These are phyloP conservation scores for Neurospora cerealis DNA, from an alignment of 495 filamentous ascomycete genomes.

Conservation along the genomic window DNA sequence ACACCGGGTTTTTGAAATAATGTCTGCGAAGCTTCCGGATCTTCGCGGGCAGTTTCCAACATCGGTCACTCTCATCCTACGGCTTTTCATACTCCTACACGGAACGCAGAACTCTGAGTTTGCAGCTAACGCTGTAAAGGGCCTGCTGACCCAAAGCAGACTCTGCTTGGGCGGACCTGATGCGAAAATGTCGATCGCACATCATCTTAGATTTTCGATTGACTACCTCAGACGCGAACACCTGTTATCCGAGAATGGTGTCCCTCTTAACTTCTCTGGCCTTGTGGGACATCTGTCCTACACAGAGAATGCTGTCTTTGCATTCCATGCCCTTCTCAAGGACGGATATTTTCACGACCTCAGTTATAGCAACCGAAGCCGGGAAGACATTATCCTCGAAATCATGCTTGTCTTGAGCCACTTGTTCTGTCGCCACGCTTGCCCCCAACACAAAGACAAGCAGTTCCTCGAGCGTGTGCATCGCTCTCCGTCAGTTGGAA, in stretches of 20 bases:
- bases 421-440: slow-evolving; percentile 40
- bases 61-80: slow-evolving; percentile 60
- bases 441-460: slow-evolving; percentile 7
- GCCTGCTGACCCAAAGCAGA: slow-evolving; percentile 56
- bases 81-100: slow-evolving; percentile 56
- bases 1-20: slow-evolving; percentile 48
- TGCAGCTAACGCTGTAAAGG: slow-evolving; percentile 51
- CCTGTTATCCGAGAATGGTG: slow-evolving; percentile 48
- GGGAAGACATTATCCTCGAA: slow-evolving; percentile 18
- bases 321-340: slow-evolving; percentile 61
- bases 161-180: slow-evolving; percentile 57
- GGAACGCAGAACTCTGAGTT: slow-evolving; percentile 51
- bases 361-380: slow-evolving; percentile 38
- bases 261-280: slow-evolving; percentile 59
- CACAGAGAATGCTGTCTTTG: slow-evolving; percentile 59
- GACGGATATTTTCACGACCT: slow-evolving; percentile 57
- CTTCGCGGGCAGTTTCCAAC: slow-evolving; percentile 71
- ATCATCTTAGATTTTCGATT: slow-evolving; percentile 70
- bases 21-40: slow-evolving; percentile 62
- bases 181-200: slow-evolving; percentile 52
- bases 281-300: slow-evolving; percentile 61
- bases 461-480: slow-evolving; percentile 27
- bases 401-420: slow-evolving; percentile 61
- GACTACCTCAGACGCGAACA: slow-evolving; percentile 64
- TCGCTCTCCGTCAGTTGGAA: slow-evolving; percentile 46